These are phyloP conservation scores for Tolypocladium nubicola DNA, from an alignment of 2,329 filamentous ascomycete species.

Conservation along the genomic window DNA sequence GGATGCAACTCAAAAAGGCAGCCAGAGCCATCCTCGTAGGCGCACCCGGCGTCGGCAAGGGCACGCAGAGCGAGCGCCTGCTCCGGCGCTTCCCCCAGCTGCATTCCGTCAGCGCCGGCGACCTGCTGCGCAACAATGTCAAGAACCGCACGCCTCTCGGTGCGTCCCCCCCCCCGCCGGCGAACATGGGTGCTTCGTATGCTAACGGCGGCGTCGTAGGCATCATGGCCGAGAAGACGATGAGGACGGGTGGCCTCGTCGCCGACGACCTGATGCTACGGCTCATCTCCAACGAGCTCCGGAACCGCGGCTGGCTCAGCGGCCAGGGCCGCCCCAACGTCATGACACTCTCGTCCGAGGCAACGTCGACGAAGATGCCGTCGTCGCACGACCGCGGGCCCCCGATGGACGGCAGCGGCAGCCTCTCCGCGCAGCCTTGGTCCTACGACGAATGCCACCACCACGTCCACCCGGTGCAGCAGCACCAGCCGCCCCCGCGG, in stretches of 20 bases:
- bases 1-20: constrained; percentile 63
- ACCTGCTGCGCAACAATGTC: constrained; percentile 87
- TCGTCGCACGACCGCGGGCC: constrained; percentile 19
- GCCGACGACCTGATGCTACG: constrained; percentile 85
- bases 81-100: constrained; percentile 81
- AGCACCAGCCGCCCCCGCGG: constrained; percentile 15
- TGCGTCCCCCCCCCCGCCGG: constrained; percentile 23
- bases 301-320: constrained; percentile 72
- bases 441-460: constrained; percentile 18
- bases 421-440: constrained; percentile 20
- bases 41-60: constrained; percentile 94
- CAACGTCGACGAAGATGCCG: constrained; percentile 20
- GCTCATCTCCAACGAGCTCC: constrained; percentile 83
- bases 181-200: not conserved
- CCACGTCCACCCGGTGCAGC: not conserved
- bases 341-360: constrained; percentile 39
- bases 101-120: constrained; percentile 85
- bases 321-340: constrained; percentile 32
- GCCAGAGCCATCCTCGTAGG: constrained; percentile 92
- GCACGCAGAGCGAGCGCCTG: constrained; percentile 85
- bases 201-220: constrained; percentile 39
- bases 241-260: constrained; percentile 83
- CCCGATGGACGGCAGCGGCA: constrained; percentile 29
- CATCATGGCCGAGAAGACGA: constrained; percentile 80
- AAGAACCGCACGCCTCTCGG: constrained; percentile 77